Percentiles rank a stretch among this genome's conserved stretches.
Conservation (phyloP, 2,329 filamentous ascomycete species). For the Bipolaris oryzae region DNA sequence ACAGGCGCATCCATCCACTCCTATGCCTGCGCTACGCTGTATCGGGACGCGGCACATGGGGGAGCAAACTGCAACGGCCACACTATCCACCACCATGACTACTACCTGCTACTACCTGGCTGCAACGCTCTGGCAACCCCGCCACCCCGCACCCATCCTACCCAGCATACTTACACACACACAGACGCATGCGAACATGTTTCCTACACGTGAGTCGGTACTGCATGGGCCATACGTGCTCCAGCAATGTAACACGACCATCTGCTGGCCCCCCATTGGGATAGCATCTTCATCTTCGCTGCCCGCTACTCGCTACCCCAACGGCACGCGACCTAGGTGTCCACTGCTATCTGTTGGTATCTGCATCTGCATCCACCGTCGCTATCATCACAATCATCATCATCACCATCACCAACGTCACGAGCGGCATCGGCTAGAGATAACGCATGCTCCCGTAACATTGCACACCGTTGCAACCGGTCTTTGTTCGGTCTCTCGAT, state of each 20-base stretch:
- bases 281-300: not conserved
- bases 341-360: slow-evolving; percentile 6
- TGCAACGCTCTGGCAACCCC: not conserved
- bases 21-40: not conserved
- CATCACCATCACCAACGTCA: not conserved
- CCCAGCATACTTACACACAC: not conserved
- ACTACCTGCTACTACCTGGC: not conserved
- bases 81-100: not conserved
- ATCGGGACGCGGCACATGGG: not conserved
- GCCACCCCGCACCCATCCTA: not conserved
- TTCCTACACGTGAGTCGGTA: no score
- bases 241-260: slow-evolving; percentile 9
- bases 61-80: not conserved
- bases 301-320: not conserved
- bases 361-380: no score
- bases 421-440: not conserved
- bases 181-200: not conserved
- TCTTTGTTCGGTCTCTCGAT: slow-evolving; percentile 5
- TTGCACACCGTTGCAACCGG: slow-evolving; percentile 25
- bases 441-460: slow-evolving; percentile 31
- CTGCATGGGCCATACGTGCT: not conserved
- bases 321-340: not conserved
- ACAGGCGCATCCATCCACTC: not conserved
- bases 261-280: not conserved
- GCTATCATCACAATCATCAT: not conserved